These are phyloP conservation scores for Botrytis cinerea DNA, from an alignment of 2,329 filamentous ascomycete species.

Conservation along the genomic window DNA sequence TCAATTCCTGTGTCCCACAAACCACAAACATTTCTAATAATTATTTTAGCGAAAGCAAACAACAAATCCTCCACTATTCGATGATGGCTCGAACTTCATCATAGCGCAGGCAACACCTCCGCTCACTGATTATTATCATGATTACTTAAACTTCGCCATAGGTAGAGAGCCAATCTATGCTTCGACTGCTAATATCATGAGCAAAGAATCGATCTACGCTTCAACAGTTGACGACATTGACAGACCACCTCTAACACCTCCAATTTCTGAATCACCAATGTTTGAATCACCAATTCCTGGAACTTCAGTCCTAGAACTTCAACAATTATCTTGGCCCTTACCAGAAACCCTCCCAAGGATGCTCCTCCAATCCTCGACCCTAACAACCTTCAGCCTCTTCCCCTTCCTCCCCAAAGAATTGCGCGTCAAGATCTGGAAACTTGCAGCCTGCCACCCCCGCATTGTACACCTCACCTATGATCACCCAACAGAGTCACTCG, in stretches of 20 bases:
- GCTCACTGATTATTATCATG: not conserved
- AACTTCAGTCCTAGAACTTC: not conserved
- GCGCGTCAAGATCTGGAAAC: constrained; percentile 15
- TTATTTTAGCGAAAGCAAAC: constrained; percentile 11
- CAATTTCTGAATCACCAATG: not conserved
- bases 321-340: constrained; percentile 11
- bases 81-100: not conserved
- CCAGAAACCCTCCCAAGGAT: constrained; percentile 12
- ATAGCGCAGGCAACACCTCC: not conserved
- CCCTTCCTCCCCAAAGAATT: constrained; percentile 11
- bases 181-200: not conserved
- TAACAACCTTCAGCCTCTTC: constrained; percentile 12
- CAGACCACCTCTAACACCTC: not conserved
- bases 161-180: not conserved
- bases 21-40: constrained; percentile 10
- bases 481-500: constrained; percentile 2
- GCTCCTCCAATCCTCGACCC: constrained; percentile 6
- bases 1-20: not conserved
- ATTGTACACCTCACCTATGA: constrained; percentile 18
- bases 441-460: not conserved
- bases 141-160: not conserved
- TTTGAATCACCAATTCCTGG: not conserved
- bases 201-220: not conserved
- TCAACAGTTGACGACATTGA: not conserved
- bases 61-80: not conserved